Conservation (phyloP, 768 basidiomycete genomes). For the Glaciozyma antarctica region DNA sequence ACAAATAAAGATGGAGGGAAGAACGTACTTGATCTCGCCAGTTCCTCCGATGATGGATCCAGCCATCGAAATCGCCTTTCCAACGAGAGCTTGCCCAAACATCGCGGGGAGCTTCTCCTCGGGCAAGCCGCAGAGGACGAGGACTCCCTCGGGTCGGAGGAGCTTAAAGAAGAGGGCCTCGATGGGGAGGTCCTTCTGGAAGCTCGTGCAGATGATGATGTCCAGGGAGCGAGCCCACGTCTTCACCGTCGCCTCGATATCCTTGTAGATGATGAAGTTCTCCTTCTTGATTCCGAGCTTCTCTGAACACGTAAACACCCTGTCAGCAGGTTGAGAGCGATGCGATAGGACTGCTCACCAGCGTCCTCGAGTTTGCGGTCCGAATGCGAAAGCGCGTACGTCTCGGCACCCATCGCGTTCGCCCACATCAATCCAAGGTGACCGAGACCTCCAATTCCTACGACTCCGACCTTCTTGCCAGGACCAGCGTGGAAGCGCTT, state of each 20-base stretch:
- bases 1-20: background rate
- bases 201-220: constrained; percentile 40
- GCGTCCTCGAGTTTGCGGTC: constrained; percentile 50
- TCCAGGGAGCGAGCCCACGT: constrained; percentile 36
- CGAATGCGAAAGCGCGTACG: constrained; percentile 53
- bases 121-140: constrained; percentile 53
- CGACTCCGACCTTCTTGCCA: constrained; percentile 45
- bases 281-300: constrained; percentile 44
- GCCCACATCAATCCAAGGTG: constrained; percentile 25
- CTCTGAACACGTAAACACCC: background rate
- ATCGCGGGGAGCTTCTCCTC: constrained; percentile 40
- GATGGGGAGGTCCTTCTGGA: constrained; percentile 42
- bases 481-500: constrained; percentile 47
- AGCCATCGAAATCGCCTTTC: constrained; percentile 33
- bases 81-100: constrained; percentile 32
- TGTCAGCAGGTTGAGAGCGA: too few relatives aligned
- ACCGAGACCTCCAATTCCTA: constrained; percentile 40
- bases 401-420: constrained; percentile 43
- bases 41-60: constrained; percentile 50
- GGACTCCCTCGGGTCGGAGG: constrained; percentile 47
- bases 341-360: constrained; percentile 18
- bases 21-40: constrained; percentile 42
- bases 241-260: constrained; percentile 7
- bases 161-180: constrained; percentile 48
- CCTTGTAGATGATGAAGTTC: constrained; percentile 29